Conservation (phyloP, 192 early-diverging fungal genomes). For the Coemansia sp. region DNA sequence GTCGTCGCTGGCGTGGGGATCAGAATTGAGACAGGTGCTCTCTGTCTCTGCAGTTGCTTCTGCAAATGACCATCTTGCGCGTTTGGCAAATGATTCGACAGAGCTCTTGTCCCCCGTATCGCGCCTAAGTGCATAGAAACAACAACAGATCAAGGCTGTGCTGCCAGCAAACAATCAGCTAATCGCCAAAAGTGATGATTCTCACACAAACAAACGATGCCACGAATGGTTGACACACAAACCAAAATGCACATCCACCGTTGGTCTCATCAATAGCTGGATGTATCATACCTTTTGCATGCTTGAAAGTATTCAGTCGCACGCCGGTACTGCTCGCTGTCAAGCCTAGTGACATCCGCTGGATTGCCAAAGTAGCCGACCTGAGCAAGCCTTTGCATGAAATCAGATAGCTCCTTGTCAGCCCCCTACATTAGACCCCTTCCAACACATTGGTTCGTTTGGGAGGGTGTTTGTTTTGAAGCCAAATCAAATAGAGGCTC, state of each 20-base stretch:
- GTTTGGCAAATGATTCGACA: conserved; percentile 15
- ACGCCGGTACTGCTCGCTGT: conserved; percentile 7
- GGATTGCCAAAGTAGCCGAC: conserved; percentile 13
- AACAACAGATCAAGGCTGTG: neutral
- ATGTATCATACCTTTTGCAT: conserved; percentile 18
- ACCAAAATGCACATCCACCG: neutral
- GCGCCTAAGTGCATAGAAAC: conserved; percentile 11
- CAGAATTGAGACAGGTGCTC: neutral
- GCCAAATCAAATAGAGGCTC: neutral
- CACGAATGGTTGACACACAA: neutral
- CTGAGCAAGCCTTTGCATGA: conserved; percentile 13
- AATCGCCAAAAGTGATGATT: neutral
- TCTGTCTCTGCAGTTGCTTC: conserved; percentile 7
- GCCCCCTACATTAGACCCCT: neutral
- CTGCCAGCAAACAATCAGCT: neutral
- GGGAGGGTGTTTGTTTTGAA: neutral
- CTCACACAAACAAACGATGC: neutral
- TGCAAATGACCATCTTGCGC: conserved; percentile 15
- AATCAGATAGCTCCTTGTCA: neutral
- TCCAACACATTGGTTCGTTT: neutral
- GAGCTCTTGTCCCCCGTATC: conserved; percentile 14
- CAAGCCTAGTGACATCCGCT: conserved; percentile 9
- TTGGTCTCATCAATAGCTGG: neutral
- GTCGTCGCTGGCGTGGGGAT: conserved; percentile 22
- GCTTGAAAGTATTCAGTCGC: conserved; percentile 18